phyloP scores from a whole-genome alignment of 1,139 yeast genomes.

The Kodamaea anthophila region DNA sequence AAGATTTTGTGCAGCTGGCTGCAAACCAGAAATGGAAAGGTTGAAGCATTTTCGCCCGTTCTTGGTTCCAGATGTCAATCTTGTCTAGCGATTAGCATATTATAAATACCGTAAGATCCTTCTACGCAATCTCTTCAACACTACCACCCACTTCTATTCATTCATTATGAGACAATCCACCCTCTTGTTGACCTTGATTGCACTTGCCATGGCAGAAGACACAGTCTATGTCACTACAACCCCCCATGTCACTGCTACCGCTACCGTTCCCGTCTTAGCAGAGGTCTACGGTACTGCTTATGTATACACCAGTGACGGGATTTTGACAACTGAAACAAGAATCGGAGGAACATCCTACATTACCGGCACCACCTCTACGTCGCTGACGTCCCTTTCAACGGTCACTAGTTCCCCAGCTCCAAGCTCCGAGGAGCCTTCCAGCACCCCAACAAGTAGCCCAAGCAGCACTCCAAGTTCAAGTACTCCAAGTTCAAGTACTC shows the following conservation, averaged over 20 bases:
- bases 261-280: constrained; percentile 23
- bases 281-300: constrained; percentile 30
- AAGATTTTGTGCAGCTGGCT: background rate
- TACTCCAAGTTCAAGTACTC: constrained; percentile 3
- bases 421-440: background rate
- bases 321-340: constrained; percentile 28
- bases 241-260: constrained; percentile 27
- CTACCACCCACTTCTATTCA: constrained; percentile 3
- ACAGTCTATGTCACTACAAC: constrained; percentile 25
- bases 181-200: constrained; percentile 8
- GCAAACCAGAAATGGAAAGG: background rate
- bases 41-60: too few species aligned
- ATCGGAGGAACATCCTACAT: constrained; percentile 19
- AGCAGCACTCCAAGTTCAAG: background rate
- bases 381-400: constrained; percentile 2
- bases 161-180: constrained; percentile 5
- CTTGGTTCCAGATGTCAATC: too few species aligned
- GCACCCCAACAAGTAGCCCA: background rate
- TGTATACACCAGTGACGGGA: constrained; percentile 28
- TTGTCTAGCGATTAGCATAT: too few species aligned
- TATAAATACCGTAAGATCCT: background rate
- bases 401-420: constrained; percentile 4
- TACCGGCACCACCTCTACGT: constrained; percentile 3
- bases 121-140: background rate
- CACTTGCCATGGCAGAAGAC: constrained; percentile 7